Evolutionary conservation across 2,329 filamentous ascomycete genomes (phyloP).

Genomic region (Orbilia brochopaga): DNA sequence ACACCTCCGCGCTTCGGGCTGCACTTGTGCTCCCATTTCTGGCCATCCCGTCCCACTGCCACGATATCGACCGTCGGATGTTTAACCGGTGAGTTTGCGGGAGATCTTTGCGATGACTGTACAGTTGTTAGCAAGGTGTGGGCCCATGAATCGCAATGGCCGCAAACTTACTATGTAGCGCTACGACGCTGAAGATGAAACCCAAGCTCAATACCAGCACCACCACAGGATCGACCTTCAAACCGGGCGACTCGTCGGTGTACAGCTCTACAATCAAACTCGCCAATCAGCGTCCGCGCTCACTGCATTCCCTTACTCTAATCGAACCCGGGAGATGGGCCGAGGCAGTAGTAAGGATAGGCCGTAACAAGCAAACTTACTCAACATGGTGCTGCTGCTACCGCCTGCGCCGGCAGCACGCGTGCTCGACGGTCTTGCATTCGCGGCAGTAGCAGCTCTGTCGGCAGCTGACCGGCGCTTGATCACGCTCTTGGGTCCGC

Average conservation of each 20-base stretch:
- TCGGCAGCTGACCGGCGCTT: conserved; percentile 93
- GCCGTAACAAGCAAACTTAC: conserved; percentile 67
- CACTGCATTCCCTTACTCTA: no score
- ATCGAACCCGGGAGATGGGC: no score
- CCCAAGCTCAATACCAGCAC: conserved; percentile 94
- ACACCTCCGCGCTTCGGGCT: background rate
- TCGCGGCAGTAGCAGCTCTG: conserved; percentile 95
- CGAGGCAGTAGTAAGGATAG: conserved; percentile 51
- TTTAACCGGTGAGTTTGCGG: conserved; percentile 70
- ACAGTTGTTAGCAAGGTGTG: conserved; percentile 41
- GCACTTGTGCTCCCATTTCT: background rate
- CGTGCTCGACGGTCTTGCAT: conserved; percentile 89
- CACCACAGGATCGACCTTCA: conserved; percentile 97
- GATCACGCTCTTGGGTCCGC: conserved; percentile 93
- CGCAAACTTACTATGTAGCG: conserved; percentile 82
- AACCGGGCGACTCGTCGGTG: conserved; percentile 95
- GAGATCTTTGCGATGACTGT: conserved; percentile 94
- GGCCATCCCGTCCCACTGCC: no score
- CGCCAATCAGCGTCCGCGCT: conserved; percentile 1
- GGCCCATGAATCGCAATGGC: conserved; percentile 30
- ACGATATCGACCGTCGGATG: background rate
- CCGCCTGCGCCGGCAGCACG: conserved; percentile 91
- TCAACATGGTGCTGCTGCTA: conserved; percentile 97
- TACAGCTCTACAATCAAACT: conserved; percentile 71
- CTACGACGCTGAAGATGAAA: conserved; percentile 98